A percentile compares a stretch with the other conserved stretches of the same genome.
phyloP scores from a whole-genome alignment of 2,329 filamentous ascomycete genomes.

The Alternaria burnsii region DNA sequence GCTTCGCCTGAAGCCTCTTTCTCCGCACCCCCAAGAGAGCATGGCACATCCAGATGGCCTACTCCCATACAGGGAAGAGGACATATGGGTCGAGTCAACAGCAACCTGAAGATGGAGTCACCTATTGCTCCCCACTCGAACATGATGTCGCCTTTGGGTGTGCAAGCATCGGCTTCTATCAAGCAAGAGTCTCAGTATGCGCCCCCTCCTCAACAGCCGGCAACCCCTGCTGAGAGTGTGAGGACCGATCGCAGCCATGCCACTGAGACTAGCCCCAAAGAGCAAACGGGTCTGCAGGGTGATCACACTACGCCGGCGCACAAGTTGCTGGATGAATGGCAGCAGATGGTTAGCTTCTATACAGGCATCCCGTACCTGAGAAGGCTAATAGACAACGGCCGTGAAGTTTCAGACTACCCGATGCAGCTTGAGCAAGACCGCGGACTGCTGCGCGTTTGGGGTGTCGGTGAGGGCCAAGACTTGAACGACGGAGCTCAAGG shows the following conservation, averaged over 20 bases:
- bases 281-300: conserved; percentile 67
- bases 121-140: conserved; percentile 37
- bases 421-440: conserved; percentile 77
- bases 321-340: conserved; percentile 75
- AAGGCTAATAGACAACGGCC: conserved; percentile 77
- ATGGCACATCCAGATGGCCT: conserved; percentile 36
- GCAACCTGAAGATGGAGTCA: conserved; percentile 46
- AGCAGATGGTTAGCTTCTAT: conserved; percentile 61
- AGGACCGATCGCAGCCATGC: conserved; percentile 35
- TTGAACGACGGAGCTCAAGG: conserved; percentile 59
- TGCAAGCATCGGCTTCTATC: conserved; percentile 40
- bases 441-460: conserved; percentile 78
- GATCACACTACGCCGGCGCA: conserved; percentile 93
- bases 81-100: conserved; percentile 39
- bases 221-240: conserved; percentile 47
- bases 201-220: conserved; percentile 37
- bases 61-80: conserved; percentile 41
- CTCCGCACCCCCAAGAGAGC: conserved; percentile 35
- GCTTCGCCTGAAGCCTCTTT: conserved; percentile 43
- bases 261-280: conserved; percentile 27
- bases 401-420: conserved; percentile 68
- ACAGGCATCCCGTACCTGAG: conserved; percentile 55
- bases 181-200: conserved; percentile 40
- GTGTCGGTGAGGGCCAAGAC: conserved; percentile 78
- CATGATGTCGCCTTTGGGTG: conserved; percentile 39